Percentiles rank a stretch among this genome's conserved stretches.
Evolutionary conservation across 1,284 basidiomycete species (phyloP).

Genomic region (Omphalotus olearius): DNA sequence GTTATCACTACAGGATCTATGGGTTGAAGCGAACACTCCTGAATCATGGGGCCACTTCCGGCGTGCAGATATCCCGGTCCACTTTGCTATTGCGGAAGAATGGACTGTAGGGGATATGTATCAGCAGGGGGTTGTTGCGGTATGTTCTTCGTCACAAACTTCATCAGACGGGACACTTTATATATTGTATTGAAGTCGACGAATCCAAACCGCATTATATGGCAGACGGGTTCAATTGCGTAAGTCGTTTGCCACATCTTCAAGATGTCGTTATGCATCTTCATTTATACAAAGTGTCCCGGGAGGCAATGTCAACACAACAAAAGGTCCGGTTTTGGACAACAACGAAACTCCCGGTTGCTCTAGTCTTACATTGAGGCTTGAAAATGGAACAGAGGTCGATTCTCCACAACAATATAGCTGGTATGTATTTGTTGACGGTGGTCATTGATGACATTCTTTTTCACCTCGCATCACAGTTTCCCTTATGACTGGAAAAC

Average conservation of each 20-base stretch:
- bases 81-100: slow-evolving; percentile 10
- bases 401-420: slow-evolving; percentile 5
- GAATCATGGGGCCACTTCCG: slow-evolving; percentile 7
- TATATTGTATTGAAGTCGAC: not conserved
- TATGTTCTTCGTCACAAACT: not conserved
- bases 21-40: slow-evolving; percentile 9
- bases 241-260: not conserved
- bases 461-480: not conserved
- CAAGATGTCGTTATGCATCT: not conserved
- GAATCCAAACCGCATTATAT: slow-evolving; percentile 10
- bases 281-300: not conserved
- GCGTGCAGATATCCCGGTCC: slow-evolving; percentile 6
- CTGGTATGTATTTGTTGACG: not conserved
- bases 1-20: slow-evolving; percentile 5
- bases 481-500: slow-evolving; percentile 12
- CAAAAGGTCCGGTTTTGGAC: slow-evolving; percentile 10
- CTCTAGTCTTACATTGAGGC: slow-evolving; percentile 4
- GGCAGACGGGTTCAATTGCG: slow-evolving; percentile 10
- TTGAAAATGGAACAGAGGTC: slow-evolving; percentile 9
- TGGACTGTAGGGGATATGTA: slow-evolving; percentile 13
- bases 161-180: not conserved
- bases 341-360: slow-evolving; percentile 11
- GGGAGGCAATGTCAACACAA: slow-evolving; percentile 10
- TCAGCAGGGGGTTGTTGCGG: slow-evolving; percentile 9
- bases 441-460: not conserved